Evolutionary conservation across 2,329 filamentous ascomycete species (phyloP), one percentile per base, ranked within the genome.

Genomic region (Onygenales sp.): DNA sequence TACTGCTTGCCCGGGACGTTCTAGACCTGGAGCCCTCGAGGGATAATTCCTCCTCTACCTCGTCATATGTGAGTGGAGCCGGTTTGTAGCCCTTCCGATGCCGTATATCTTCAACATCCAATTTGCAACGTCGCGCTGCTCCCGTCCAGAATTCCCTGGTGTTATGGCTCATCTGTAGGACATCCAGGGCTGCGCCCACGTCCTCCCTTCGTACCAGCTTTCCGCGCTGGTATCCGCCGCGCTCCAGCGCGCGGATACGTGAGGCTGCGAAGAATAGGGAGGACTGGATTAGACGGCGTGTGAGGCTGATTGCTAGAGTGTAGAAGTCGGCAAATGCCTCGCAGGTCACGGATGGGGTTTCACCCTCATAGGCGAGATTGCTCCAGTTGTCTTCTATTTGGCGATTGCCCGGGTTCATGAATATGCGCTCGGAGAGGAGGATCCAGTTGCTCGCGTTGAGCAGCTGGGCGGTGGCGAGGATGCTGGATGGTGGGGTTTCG

Each of bases 281-380:
- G 0, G 86, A 81, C 46, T 87, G 81, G 2, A 93, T 74, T 1
- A 95, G 70, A 10, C 87, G 78, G 54, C 80, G 81, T 0, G 87
- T 91, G 11, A 93, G 59, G 51, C 80, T 86, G 1, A 86, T 66
- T 0, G 79, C 74, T 2, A 95, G 68, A 7, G 80, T 79, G 62
- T 90, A 78, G 44, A 95, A 85, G 60, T 93, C 88, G 4, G 81
- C 77, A n/a, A 94, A 77, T 0, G 87, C 83, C 1, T 87, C 90
- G 6, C 83, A 80, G 59, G 86, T 83, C 21, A 95, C 80, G 0
- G 85, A 82, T 0, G 90, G 90, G 2, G 74, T 74, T 53, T 80
- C 76, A 3, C 62, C 62, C 51, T 67, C 66, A 32, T 78, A 76
- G 17, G 78, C 76, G 6, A 87, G 61, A 40, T 73, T 75, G 36